Conservation (phyloP, 2,329 filamentous ascomycete genomes). For the Colletotrichum nymphaeae region DNA sequence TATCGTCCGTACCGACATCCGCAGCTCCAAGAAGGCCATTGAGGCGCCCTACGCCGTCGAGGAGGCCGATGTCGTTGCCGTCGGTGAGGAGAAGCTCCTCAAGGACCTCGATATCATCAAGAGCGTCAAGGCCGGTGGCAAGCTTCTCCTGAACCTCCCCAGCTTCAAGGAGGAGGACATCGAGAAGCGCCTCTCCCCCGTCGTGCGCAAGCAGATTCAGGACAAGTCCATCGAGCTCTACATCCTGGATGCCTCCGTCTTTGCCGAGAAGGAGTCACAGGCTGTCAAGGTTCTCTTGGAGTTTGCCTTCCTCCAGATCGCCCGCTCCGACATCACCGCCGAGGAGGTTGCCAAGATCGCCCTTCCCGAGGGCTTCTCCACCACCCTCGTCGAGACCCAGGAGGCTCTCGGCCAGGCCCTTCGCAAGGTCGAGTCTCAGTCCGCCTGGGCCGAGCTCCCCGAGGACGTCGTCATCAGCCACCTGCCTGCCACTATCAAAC, state of each 20-base stretch:
- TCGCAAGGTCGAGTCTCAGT: conserved; percentile 79
- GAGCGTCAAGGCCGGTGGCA: conserved; percentile 76
- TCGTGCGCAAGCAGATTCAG: conserved; percentile 77
- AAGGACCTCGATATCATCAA: conserved; percentile 80
- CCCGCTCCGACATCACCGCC: conserved; percentile 72
- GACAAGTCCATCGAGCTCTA: conserved; percentile 78
- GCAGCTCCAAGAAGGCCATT: conserved; percentile 83
- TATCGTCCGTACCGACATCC: conserved; percentile 84
- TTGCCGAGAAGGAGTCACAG: conserved; percentile 72
- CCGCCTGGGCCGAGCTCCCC: conserved; percentile 81
- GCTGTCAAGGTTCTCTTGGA: conserved; percentile 78
- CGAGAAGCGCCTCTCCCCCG: conserved; percentile 83
- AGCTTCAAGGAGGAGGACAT: conserved; percentile 88
- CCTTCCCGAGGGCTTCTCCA: conserved; percentile 61
- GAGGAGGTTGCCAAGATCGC: conserved; percentile 76
- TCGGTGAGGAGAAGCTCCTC: conserved; percentile 82
- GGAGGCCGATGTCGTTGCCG: conserved; percentile 81
- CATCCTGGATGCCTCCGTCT: conserved; percentile 79
- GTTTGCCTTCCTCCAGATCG: conserved; percentile 84
- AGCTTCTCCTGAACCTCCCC: conserved; percentile 80
- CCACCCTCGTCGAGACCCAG: conserved; percentile 65
- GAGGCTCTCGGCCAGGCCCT: conserved; percentile 78
- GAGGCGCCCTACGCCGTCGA: conserved; percentile 87
- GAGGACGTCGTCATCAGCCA: conserved; percentile 63
- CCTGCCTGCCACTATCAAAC: conserved; percentile 73